phyloP scores from a whole-genome alignment of 208 protist genomes.

The Acanthamoeba lugdunensis region DNA sequence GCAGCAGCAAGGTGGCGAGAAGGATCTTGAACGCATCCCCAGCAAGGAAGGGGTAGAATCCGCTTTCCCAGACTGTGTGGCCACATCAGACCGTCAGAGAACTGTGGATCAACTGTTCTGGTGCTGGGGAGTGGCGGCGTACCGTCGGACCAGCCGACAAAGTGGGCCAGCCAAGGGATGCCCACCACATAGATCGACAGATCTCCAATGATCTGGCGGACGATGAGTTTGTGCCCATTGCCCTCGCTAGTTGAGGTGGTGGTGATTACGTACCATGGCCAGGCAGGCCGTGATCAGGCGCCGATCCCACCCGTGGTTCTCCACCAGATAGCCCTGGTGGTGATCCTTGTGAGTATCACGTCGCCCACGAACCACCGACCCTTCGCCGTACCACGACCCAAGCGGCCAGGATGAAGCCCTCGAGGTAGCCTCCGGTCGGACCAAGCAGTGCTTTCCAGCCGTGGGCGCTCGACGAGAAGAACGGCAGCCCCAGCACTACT shows the following conservation, averaged over 20 bases:
- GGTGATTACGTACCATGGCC: slow-evolving; percentile 16
- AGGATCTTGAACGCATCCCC: slow-evolving; percentile 55
- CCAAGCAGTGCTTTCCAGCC: neutral
- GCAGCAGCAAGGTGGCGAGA: slow-evolving; percentile 45
- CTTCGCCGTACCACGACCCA: slow-evolving; percentile 30
- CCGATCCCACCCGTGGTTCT: slow-evolving; percentile 43
- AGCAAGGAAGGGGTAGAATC: slow-evolving; percentile 33
- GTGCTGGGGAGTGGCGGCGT: neutral
- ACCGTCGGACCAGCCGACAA: slow-evolving; percentile 60
- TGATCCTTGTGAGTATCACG: neutral
- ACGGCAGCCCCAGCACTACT: neutral
- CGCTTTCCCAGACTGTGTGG: slow-evolving; percentile 31
- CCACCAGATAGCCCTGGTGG: slow-evolving; percentile 40
- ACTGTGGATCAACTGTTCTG: too few species aligned
- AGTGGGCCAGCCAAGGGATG: slow-evolving; percentile 52
- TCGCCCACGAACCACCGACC: neutral
- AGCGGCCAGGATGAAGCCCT: slow-evolving; percentile 53
- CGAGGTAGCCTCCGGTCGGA: slow-evolving; percentile 51
- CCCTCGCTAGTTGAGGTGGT: neutral
- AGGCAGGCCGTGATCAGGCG: slow-evolving; percentile 19
- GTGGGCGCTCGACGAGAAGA: neutral
- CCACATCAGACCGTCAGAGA: neutral
- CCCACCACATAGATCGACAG: slow-evolving; percentile 60
- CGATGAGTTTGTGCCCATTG: too few species aligned
- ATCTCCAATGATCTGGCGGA: slow-evolving; percentile 48